Conservation (phyloP, 768 basidiomycete genomes). For the Nidularia sp. region DNA sequence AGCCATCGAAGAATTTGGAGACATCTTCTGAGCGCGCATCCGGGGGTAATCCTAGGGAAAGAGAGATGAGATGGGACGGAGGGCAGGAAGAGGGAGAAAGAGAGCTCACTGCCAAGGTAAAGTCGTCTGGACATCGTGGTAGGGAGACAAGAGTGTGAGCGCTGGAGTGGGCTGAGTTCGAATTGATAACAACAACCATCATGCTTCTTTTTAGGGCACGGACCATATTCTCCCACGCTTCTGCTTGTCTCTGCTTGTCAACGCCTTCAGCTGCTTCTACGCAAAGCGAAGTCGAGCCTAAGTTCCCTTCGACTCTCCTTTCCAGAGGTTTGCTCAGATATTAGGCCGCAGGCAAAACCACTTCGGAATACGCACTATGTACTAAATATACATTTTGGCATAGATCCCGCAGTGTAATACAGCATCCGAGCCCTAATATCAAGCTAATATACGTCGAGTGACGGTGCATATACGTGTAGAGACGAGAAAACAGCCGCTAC, state of each 20-base stretch:
- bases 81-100: constrained; percentile 1
- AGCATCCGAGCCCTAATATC: neutral
- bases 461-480: neutral
- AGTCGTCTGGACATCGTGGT: constrained; percentile 78
- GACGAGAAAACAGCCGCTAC: neutral
- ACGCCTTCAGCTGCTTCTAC: too few species aligned
- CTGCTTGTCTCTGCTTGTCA: too few species aligned
- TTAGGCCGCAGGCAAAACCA: too few species aligned
- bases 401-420: neutral
- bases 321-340: too few species aligned
- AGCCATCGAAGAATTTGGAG: constrained; percentile 85
- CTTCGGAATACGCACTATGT: neutral
- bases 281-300: too few species aligned
- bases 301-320: too few species aligned
- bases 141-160: constrained; percentile 23
- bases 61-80: constrained; percentile 1
- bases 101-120: constrained; percentile 74
- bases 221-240: constrained; percentile 22
- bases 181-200: constrained; percentile 23
- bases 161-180: constrained; percentile 39
- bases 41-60: constrained; percentile 63
- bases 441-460: neutral
- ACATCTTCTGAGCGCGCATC: constrained; percentile 85
- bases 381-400: constrained; percentile 8
- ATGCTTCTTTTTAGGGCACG: constrained; percentile 30